Evolutionary conservation across 345 rosid species (phyloP), one percentile per base, ranked within the genome.

Genomic region (Arabidopsis thaliana): DNA sequence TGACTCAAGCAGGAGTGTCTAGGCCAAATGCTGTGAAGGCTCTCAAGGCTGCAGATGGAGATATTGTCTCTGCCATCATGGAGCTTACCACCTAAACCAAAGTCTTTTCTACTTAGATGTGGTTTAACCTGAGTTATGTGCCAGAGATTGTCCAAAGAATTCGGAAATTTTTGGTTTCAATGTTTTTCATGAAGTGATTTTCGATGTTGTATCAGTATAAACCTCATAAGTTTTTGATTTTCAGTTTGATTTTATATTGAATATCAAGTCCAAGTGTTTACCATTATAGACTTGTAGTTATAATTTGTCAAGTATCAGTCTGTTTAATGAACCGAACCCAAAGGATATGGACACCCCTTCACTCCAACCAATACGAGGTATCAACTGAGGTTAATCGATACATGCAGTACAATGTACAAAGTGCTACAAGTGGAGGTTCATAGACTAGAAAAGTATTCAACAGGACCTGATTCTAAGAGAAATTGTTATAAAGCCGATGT

Each of bases 1-100:
- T 93, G 98, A 93, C 98, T 8, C 98, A 93, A 81, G 98, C 98
- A 2, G 96, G 95, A 74, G 98, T 93, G 44, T 69, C 90, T 2
- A 86, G 88, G 82, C 67, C 88, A 24, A 93, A 75, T 68, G 98
- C 98, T 1, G 96, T 93, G 20, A 88, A 82, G 72, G 83, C 98
- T 14, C 91, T 93, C 76, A 93, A 87, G 84, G 84, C 88, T 71
- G 83, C 89, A 0, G 77, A 85, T 55, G 98, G 98, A 0, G 98
- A 93, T 81, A 93, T 93, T 22, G 98, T 93, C 59, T 51, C 89
- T 58, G 96, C 98, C 64, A 93, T 93, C 50, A 88, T 93, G 96
- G 98, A 93, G 77, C 98, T 93, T 38, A 93, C 98, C 55, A 85
- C 75, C 67, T 93, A 79, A 72, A 72, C 52, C 77, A 0, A 59